phyloP scores from a whole-genome alignment of 164 flowering plant genomes.

The grape (Vitis vinifera) region DNA sequence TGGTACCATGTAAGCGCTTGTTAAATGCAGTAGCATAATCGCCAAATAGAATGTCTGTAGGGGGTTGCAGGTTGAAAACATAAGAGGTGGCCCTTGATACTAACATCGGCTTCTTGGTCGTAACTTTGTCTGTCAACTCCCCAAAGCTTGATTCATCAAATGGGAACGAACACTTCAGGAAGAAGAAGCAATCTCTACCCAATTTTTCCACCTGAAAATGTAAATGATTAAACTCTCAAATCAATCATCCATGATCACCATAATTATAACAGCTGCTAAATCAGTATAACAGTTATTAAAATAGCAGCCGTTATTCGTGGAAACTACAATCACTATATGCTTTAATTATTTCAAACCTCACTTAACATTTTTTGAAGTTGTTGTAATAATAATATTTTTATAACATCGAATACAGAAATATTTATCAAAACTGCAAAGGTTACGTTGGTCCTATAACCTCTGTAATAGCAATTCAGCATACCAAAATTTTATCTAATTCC shows the following conservation, averaged over 20 bases:
- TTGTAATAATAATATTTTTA: too few species aligned
- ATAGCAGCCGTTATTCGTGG: too few species aligned
- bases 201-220: slow-evolving; percentile 76
- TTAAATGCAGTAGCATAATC: slow-evolving; percentile 41
- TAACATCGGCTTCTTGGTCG: slow-evolving; percentile 44
- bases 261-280: neutral
- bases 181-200: slow-evolving; percentile 83
- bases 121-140: slow-evolving; percentile 33
- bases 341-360: too few species aligned
- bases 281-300: too few species aligned
- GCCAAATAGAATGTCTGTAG: slow-evolving; percentile 55
- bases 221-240: neutral
- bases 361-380: too few species aligned
- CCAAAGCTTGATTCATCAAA: slow-evolving; percentile 74
- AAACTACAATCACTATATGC: too few species aligned
- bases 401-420: too few species aligned
- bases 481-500: too few species aligned
- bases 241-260: neutral
- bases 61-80: slow-evolving; percentile 66
- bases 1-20: slow-evolving; percentile 20
- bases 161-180: slow-evolving; percentile 67
- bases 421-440: too few species aligned
- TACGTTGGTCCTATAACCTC: too few species aligned
- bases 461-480: too few species aligned
- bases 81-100: slow-evolving; percentile 61